Evolutionary conservation across 1,139 yeast species (phyloP).

Genomic region (Geotrichum klebahnii): DNA sequence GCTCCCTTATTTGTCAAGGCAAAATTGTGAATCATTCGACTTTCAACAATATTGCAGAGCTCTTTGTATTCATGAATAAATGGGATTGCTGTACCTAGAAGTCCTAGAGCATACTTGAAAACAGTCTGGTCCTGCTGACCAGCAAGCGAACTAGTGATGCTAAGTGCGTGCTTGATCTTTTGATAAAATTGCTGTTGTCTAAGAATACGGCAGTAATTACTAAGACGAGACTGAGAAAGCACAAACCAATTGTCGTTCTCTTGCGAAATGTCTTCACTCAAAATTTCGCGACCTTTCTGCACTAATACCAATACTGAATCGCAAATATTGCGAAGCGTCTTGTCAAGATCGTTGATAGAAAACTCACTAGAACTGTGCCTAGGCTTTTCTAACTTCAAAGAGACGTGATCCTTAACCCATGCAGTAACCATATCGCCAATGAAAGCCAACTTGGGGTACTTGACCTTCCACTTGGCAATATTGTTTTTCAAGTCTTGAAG

Average conservation of each 20-base stretch:
- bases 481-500: slow-evolving; percentile 2
- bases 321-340: slow-evolving; percentile 42
- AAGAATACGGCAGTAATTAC: slow-evolving; percentile 39
- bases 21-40: slow-evolving; percentile 24
- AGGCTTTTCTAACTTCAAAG: not conserved
- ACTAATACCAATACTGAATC: slow-evolving; percentile 61
- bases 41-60: slow-evolving; percentile 27
- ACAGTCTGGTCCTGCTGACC: slow-evolving; percentile 32
- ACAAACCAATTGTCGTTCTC: slow-evolving; percentile 66
- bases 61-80: slow-evolving; percentile 34
- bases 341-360: slow-evolving; percentile 21
- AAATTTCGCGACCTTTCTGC: slow-evolving; percentile 51
- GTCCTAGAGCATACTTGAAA: slow-evolving; percentile 36
- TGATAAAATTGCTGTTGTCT: slow-evolving; percentile 19
- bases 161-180: slow-evolving; percentile 18
- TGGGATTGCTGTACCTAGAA: slow-evolving; percentile 39
- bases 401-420: slow-evolving; percentile 18
- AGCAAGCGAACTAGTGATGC: slow-evolving; percentile 15
- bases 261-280: slow-evolving; percentile 35
- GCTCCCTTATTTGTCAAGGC: slow-evolving; percentile 56
- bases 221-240: slow-evolving; percentile 46
- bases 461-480: slow-evolving; percentile 18
- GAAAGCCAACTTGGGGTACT: slow-evolving; percentile 16
- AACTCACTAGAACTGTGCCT: not conserved
- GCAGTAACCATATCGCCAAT: slow-evolving; percentile 18